Evolutionary conservation across 139 green algal genomes (phyloP), one percentile per base, ranked within the genome.

Genomic region (Astrephomene gubernaculifera): DNA sequence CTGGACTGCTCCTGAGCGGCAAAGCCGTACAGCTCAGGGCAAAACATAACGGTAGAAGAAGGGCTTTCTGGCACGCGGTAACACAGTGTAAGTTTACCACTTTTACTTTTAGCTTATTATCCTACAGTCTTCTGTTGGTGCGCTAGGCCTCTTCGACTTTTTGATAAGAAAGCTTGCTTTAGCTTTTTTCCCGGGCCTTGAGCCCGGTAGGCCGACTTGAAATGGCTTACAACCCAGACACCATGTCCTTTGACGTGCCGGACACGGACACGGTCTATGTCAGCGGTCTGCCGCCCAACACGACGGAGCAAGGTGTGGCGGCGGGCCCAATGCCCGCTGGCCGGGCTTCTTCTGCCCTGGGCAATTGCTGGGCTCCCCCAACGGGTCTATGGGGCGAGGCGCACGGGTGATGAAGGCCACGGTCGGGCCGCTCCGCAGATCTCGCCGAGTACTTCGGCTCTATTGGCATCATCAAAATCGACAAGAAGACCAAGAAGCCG

Each of bases 371-470:
- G 57, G 35, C 49, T 39, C 49, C 4, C n/a, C 22, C 72, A 70
- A 54, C 25, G 54, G 4, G 54, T 43, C 36, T 38, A 25, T 67
- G 74, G 54, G 38, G 36, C 45, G 61, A 29, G 31, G 54, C 36
- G 38, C 53, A 49, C 60, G 38, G 76, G 76, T 83, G 61, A 74
- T 71, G 61, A 64, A 31, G 76, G 61, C 76, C 75, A 39, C 76
- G 60, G 3, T 68, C 25, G 79, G 64, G 39, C 33, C 64, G 31
- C 39, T 31, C 33, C 27, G 80, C 89, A 19, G 87, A 96, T 24
- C 43, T 98, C 5, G 92, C 90, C 14, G 80, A 93, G 60, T 96
- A 94, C 87, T 98, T 98, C 88, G 95, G 95, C 36, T 89, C 85
- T 38, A 97, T 98, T 65, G 92, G 88, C 3, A 82, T 82, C 17